Conservation (phyloP, 73 alveolate species). For the Symbiodinium pilosum region DNA sequence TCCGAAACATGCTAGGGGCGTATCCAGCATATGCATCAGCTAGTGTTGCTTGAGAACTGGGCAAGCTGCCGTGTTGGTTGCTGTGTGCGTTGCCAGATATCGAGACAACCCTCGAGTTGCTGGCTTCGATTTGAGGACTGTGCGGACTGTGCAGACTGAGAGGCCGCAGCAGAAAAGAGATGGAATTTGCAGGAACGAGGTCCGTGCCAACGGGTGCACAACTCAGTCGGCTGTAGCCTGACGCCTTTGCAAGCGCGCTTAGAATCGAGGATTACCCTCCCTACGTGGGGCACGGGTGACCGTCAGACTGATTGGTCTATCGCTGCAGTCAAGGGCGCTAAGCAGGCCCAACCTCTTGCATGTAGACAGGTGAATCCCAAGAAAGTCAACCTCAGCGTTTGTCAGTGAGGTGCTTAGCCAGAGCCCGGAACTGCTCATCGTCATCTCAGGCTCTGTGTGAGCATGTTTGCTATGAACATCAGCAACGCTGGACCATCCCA, state of each 20-base stretch:
- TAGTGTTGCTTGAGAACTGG: not conserved
- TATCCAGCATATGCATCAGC: too few relatives aligned
- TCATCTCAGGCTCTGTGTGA: constrained; percentile 24
- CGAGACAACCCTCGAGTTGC: constrained; percentile 43
- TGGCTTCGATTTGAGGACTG: constrained; percentile 56
- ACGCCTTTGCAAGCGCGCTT: not conserved
- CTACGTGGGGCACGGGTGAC: constrained; percentile 91
- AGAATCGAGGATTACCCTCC: constrained; percentile 14
- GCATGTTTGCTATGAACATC: not conserved
- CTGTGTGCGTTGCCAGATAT: constrained; percentile 7
- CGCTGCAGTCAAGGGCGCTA: constrained; percentile 50
- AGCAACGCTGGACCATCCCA: not conserved
- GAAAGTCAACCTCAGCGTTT: too few relatives aligned
- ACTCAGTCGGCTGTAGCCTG: not conserved
- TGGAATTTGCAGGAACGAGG: constrained; percentile 70
- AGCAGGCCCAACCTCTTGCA: too few relatives aligned
- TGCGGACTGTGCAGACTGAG: not conserved
- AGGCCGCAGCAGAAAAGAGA: too few relatives aligned
- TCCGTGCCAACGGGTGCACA: constrained; percentile 73
- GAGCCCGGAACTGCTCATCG: constrained; percentile 53
- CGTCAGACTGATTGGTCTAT: constrained; percentile 68
- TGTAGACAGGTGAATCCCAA: too few relatives aligned
- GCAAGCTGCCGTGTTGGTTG: not conserved
- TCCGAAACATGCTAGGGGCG: too few relatives aligned
- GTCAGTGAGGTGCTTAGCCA: constrained; percentile 54